Conservation (phyloP, 805 yeast genomes). For the Barnettozyma populi region DNA sequence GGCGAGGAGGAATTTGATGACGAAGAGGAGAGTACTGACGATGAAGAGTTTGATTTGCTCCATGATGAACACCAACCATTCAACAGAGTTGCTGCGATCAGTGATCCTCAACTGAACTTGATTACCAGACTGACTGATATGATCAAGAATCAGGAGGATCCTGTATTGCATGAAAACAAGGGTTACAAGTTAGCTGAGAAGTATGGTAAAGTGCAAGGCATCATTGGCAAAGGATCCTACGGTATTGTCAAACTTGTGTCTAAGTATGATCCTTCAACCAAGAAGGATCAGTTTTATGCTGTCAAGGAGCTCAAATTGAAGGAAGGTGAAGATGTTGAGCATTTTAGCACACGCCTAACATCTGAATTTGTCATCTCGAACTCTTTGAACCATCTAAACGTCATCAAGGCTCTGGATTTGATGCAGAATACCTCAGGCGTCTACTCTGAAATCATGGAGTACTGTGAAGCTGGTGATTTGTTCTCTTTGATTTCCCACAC, state of each 20-base stretch:
- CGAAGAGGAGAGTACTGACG: constrained; percentile 7
- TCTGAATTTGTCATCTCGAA: constrained; percentile 88
- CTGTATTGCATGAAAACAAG: constrained; percentile 11
- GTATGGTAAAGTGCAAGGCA: constrained; percentile 47
- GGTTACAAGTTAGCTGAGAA: constrained; percentile 36
- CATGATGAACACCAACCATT: constrained; percentile 8
- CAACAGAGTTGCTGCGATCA: constrained; percentile 36
- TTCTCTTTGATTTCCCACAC: constrained; percentile 52
- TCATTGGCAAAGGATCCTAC: constrained; percentile 93
- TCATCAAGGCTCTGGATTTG: constrained; percentile 72
- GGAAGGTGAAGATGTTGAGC: constrained; percentile 94
- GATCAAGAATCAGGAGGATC: constrained; percentile 34
- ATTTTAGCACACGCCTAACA: constrained; percentile 85
- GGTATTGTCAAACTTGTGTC: constrained; percentile 96
- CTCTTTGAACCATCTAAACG: constrained; percentile 68
- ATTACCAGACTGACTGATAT: constrained; percentile 43
- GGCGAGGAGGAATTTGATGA: constrained; percentile 5
- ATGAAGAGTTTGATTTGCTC: constrained; percentile 1
- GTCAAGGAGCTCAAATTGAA: constrained; percentile 92
- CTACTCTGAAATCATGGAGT: constrained; percentile 91
- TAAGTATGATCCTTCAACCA: constrained; percentile 75
- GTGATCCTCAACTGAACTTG: constrained; percentile 41
- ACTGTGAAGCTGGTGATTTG: constrained; percentile 82
- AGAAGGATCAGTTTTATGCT: constrained; percentile 84
- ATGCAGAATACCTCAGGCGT: constrained; percentile 70